Evolutionary conservation across 2,329 filamentous ascomycete genomes (phyloP), one percentile per base, ranked within the genome.

Genomic region (Helminthosporium solani): DNA sequence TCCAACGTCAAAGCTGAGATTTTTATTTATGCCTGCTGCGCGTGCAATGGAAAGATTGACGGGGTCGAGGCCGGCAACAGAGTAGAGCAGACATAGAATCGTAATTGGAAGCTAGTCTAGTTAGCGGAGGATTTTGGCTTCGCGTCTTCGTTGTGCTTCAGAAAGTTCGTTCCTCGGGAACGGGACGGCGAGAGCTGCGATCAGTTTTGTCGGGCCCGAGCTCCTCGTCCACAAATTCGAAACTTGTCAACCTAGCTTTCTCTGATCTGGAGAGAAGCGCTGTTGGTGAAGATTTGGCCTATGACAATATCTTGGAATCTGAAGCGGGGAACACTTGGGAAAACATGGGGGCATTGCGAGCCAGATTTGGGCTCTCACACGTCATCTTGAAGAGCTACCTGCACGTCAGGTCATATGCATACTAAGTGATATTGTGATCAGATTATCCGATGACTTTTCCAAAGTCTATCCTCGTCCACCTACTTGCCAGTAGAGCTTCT

Each of bases 1-100:
- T 20, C 69, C 67, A 12, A 74, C 72, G 18, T 66, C 60, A 46
- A 78, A 68, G 3, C 57, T 41, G 25, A 78, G 61, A 42, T 78
- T 75, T 14, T 66, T 57, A 7, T 68, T 64, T 74, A 78, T 78
- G 11, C 75, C 75, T 3, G 74, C 75, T 15, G 76, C 68, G 43
- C 63, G 60, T 15, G 67, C 68, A 19, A 69, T 66, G 44, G 64
- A 64, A 5, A 72, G 56, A 43, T 73, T 73, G 45, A 64, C 65
- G 28, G 70, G 60, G 38, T 73, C 71, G 51, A 73, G 66, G 20
- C 70, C 51, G 0, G 67, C 63, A 19, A 73, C 64, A 7, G 65
- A 68, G 50, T 73, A 73, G 53, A 73, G 66, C 36, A 66, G 54
- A 3, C 68, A 68, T 2, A 73, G 59, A 8, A 70, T 70, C 3